Evolutionary conservation across 352 stramenopile species (phyloP).

Genomic region (Globisporangium parvum): DNA sequence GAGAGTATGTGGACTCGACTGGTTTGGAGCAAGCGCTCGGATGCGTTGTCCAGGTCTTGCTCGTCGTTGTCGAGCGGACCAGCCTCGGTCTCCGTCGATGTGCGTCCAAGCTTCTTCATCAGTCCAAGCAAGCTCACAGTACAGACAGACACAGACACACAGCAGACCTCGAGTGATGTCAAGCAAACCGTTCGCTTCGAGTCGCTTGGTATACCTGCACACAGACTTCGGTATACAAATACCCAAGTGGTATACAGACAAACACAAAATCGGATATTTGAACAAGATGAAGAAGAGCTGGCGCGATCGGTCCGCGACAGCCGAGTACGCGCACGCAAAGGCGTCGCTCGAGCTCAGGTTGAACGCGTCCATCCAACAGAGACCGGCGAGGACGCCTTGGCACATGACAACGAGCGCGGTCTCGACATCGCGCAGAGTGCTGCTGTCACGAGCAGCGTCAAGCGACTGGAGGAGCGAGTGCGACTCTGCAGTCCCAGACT

Average conservation of each 20-base stretch:
- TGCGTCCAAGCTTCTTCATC: slow-evolving; percentile 30
- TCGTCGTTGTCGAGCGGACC: neutral
- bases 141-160: neutral
- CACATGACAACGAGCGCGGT: slow-evolving; percentile 37
- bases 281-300: slow-evolving; percentile 60
- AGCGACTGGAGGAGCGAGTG: neutral
- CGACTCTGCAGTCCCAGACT: neutral
- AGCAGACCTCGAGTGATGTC: neutral
- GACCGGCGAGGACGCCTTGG: slow-evolving; percentile 43
- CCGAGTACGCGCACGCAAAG: slow-evolving; percentile 52
- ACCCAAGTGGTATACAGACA: neutral
- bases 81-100: slow-evolving; percentile 2
- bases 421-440: slow-evolving; percentile 25
- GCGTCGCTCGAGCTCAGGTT: slow-evolving; percentile 30
- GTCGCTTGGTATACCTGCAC: neutral
- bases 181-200: neutral
- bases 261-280: slow-evolving; percentile 62
- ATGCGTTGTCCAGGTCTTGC: neutral
- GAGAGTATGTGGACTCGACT: slow-evolving; percentile 9
- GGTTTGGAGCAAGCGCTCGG: neutral
- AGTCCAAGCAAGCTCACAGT: slow-evolving; percentile 55
- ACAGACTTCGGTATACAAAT: neutral
- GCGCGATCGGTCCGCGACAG: slow-evolving; percentile 40
- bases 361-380: slow-evolving; percentile 64
- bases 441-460: neutral